Evolutionary conservation across 176 grass and related monocot species (phyloP), one percentile per base, ranked within the genome.

Genomic region (Areca catechu): DNA sequence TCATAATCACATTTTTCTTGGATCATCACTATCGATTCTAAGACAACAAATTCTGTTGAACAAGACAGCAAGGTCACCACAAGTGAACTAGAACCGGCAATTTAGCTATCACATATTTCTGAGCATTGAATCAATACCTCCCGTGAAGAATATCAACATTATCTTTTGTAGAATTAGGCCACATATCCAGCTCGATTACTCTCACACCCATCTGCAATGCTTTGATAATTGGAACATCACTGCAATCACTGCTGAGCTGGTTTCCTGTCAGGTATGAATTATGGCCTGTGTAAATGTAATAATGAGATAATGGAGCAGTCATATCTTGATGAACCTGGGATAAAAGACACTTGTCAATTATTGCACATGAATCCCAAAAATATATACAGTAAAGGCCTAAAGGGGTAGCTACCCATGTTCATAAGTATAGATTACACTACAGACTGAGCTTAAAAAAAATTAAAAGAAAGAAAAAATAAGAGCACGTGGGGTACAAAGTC

Each of bases 181-280:
- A 95, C 91, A 95, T 87, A 50, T 90, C 86, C 0, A 95, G 77
- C 70, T 95, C 91, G 50, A 95, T 95, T 7, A 95, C 91, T 76
- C 91, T 76, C 7, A 90, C 91, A 7, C 91, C 91, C 50, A 25
- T 79, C 80, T 86, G 58, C 61, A 95, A 66, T 48, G 91, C 76
- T 58, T 79, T 68, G 78, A 90, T 90, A 22, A 95, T 95, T 6
- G 91, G 91, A 43, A 76, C 4, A n/a, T 90, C 86, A 7, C 91
- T 95, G 78, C 82, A 90, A 60, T 95, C 83, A 22, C 91, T 95
- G 48, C 89, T 95, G 6, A 95, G 71, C 58, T 95, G 91, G 80
- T 95, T 95, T 25, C 91, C 91, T 16, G 79, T 95, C 16, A 95
- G 53, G 69, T 95, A 95, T 52, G 91, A 95, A 78, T 95, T 95